Evolutionary conservation across 306 rosid genomes (phyloP).

Genomic region (Quercus suber): DNA sequence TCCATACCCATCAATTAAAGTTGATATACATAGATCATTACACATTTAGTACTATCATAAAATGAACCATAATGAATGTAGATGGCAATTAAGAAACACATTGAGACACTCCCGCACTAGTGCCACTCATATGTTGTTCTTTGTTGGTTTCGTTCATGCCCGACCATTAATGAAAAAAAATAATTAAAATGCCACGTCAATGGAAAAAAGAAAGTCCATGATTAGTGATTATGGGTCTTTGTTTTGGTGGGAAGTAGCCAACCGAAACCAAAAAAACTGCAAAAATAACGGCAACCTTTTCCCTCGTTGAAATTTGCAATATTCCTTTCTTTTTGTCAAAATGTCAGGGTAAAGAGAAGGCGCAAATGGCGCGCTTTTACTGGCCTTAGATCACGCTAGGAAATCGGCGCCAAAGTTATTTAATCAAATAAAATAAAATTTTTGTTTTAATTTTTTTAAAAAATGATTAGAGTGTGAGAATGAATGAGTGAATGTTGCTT

Average conservation of each 20-base stretch:
- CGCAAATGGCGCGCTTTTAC: conserved; percentile 53
- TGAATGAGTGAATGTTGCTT: conserved; percentile 6
- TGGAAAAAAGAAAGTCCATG: conserved; percentile 26
- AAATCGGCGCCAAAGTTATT: conserved; percentile 43
- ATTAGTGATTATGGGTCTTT: conserved; percentile 15
- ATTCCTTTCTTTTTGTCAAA: conserved; percentile 23
- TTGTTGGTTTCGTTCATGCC: conserved; percentile 31
- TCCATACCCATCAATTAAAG: too few species aligned
- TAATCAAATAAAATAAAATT: not conserved
- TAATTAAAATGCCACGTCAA: conserved; percentile 12
- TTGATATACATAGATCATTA: not conserved
- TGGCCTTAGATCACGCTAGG: conserved; percentile 46
- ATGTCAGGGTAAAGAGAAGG: conserved; percentile 38
- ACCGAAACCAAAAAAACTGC: conserved; percentile 1
- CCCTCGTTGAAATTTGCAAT: conserved; percentile 5
- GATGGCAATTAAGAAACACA: conserved; percentile 13
- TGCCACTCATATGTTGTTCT: conserved; percentile 24
- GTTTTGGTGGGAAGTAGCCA: conserved; percentile 7
- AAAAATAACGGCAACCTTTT: conserved; percentile 4
- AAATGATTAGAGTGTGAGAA: conserved; percentile 1
- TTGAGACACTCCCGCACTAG: not conserved
- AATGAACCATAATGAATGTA: not conserved
- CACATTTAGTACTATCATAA: not conserved
- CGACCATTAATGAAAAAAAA: conserved; percentile 4
- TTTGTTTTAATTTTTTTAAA: fast-evolving